These are phyloP conservation scores for Boletus subparvulus DNA, from an alignment of 768 basidiomycete genomes.

Conservation along the genomic window DNA sequence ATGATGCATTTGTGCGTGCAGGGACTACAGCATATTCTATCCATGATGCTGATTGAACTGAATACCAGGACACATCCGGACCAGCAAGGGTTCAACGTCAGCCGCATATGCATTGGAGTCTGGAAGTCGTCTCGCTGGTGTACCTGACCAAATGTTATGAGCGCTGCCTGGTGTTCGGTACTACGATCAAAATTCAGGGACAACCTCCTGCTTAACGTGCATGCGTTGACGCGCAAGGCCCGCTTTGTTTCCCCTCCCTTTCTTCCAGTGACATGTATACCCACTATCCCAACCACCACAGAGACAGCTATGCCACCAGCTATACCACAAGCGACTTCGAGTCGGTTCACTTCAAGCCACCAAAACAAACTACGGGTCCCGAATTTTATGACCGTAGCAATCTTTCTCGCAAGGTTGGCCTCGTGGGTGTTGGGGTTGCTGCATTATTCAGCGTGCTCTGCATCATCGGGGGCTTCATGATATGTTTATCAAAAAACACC, in stretches of 20 bases:
- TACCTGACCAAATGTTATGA: not conserved
- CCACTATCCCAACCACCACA: not conserved
- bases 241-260: not conserved
- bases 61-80: not conserved
- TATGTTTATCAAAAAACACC: constrained; percentile 20
- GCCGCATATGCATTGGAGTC: not conserved
- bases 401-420: constrained; percentile 21
- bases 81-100: not conserved
- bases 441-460: constrained; percentile 24
- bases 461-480: constrained; percentile 23
- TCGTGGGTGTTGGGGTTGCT: constrained; percentile 26
- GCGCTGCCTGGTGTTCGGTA: not conserved
- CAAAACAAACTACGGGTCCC: constrained; percentile 21
- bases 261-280: constrained; percentile 7
- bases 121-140: not conserved
- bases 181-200: constrained; percentile 9
- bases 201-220: not conserved
- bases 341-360: constrained; percentile 17
- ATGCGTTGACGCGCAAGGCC: not conserved
- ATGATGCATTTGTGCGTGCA: not conserved
- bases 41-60: not conserved
- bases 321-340: constrained; percentile 17
- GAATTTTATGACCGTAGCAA: constrained; percentile 32
- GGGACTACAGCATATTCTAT: not conserved
- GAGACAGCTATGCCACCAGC: constrained; percentile 5